Percentiles rank a stretch among this genome's conserved stretches.
These are phyloP conservation scores for Sphenostylis stenocarpa DNA, from an alignment of 306 rosid genomes.

Conservation along the genomic window DNA sequence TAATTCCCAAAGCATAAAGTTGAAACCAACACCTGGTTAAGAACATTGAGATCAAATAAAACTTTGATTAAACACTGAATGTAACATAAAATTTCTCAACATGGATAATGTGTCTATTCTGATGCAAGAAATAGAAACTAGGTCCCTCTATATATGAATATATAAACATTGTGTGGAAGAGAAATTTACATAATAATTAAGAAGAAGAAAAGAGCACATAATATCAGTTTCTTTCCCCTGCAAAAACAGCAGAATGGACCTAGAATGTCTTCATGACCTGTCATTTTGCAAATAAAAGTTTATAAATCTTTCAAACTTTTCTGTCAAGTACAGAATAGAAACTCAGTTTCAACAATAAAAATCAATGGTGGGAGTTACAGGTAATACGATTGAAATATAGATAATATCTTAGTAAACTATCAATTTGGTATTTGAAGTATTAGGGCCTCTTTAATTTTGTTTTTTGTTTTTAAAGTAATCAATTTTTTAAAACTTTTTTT, in stretches of 20 bases:
- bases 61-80: neutral
- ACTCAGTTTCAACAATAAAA: neutral
- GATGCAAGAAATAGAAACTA: conserved; percentile 14
- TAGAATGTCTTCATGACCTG: conserved; percentile 13
- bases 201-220: neutral
- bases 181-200: conserved; percentile 27
- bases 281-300: neutral
- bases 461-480: no score
- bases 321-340: neutral
- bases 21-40: neutral
- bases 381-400: neutral
- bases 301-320: neutral
- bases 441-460: no score
- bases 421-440: no score
- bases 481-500: no score
- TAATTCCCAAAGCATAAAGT: neutral
- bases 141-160: conserved; percentile 14
- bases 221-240: conserved; percentile 17
- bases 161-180: conserved; percentile 24
- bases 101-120: conserved; percentile 20
- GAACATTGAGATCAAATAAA: neutral
- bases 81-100: neutral
- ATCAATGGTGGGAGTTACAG: neutral
- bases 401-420: neutral
- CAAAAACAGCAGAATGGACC: neutral